Conservation (phyloP, 345 rosid genomes). For the Psidium guajava region DNA sequence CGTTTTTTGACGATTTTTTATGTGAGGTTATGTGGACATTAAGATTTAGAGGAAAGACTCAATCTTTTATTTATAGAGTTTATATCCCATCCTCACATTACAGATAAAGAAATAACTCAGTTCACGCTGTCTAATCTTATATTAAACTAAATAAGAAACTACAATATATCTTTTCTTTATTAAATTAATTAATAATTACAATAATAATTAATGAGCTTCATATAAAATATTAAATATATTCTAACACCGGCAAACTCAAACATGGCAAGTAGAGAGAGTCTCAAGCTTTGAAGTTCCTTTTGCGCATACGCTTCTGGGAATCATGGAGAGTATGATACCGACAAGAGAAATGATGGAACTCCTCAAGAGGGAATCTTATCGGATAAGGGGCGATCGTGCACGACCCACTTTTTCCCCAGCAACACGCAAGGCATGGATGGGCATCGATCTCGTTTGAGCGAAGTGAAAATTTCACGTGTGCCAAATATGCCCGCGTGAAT, state of each 20-base stretch:
- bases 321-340: not conserved
- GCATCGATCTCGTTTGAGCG: not conserved
- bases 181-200: no score
- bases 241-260: not conserved
- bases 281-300: not conserved
- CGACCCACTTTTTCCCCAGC: not conserved
- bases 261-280: not conserved
- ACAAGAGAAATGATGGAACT: not conserved
- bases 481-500: not conserved
- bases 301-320: not conserved
- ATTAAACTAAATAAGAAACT: no score
- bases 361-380: not conserved
- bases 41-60: no score
- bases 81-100: no score
- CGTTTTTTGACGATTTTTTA: no score
- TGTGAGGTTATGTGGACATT: no score
- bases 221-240: no score
- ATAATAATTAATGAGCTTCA: no score
- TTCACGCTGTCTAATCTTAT: no score
- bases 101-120: no score
- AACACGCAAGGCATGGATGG: not conserved
- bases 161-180: no score
- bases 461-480: not conserved
- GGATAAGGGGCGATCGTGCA: not conserved
- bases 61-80: no score